These are phyloP conservation scores for Aureobasidium sp. DNA, from an alignment of 2,329 filamentous ascomycete species.

Conservation along the genomic window DNA sequence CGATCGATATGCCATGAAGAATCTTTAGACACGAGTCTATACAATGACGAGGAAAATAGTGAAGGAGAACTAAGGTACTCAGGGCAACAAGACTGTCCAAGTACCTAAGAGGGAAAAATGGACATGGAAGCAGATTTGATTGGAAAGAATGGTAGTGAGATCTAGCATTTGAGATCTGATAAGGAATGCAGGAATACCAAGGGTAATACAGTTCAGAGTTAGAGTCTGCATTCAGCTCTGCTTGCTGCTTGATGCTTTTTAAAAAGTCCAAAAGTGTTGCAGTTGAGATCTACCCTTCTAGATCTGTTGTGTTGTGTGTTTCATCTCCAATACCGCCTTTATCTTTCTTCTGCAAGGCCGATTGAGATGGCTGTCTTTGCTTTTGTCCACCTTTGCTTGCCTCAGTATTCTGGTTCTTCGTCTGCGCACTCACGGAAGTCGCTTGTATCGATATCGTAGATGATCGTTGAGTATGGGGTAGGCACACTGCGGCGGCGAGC, in stretches of 20 bases:
- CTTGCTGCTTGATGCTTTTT: background rate
- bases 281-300: background rate
- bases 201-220: background rate
- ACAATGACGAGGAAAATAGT: no score
- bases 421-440: background rate
- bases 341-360: background rate
- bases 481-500: background rate
- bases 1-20: no score
- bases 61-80: no score
- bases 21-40: no score
- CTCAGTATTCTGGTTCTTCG: slow-evolving; percentile 2
- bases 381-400: background rate
- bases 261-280: background rate
- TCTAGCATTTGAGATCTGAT: background rate
- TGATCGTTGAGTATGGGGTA: background rate
- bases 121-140: background rate
- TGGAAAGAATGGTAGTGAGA: no score
- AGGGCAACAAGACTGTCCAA: no score
- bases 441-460: background rate
- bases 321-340: background rate
- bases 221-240: background rate
- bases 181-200: no score
- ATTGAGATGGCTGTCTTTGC: no score
- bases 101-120: no score
- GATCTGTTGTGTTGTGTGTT: background rate